Conservation (phyloP, 768 basidiomycete genomes). For the Collybiopsis luxurians region DNA sequence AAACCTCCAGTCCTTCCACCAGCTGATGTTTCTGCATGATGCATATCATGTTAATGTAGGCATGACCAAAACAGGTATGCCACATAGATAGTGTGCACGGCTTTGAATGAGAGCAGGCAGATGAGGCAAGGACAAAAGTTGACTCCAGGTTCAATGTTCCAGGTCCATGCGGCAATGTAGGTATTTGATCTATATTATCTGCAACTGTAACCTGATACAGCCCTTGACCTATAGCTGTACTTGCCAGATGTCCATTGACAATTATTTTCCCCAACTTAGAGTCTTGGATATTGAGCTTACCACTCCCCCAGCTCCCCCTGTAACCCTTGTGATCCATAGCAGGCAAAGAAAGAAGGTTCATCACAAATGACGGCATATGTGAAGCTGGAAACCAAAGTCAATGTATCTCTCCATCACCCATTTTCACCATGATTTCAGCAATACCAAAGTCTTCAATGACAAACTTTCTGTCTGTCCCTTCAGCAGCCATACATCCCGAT, state of each 20-base stretch:
- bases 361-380: neutral
- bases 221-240: neutral
- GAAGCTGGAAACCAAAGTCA: neutral
- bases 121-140: neutral
- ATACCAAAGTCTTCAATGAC: neutral
- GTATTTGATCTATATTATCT: too few relatives aligned
- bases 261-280: neutral
- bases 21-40: neutral
- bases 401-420: neutral
- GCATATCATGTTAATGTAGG: neutral
- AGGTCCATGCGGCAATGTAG: too few relatives aligned
- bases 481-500: neutral
- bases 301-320: neutral
- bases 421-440: neutral
- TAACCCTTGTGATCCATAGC: neutral
- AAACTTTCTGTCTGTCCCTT: neutral
- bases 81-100: neutral
- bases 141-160: too few relatives aligned
- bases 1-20: neutral
- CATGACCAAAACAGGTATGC: neutral
- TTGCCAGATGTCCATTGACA: neutral
- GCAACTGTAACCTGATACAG: neutral
- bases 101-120: too few relatives aligned
- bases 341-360: neutral
- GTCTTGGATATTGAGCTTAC: neutral